These are phyloP conservation scores for Brassica rapa DNA, from an alignment of 345 rosid species.

Conservation along the genomic window DNA sequence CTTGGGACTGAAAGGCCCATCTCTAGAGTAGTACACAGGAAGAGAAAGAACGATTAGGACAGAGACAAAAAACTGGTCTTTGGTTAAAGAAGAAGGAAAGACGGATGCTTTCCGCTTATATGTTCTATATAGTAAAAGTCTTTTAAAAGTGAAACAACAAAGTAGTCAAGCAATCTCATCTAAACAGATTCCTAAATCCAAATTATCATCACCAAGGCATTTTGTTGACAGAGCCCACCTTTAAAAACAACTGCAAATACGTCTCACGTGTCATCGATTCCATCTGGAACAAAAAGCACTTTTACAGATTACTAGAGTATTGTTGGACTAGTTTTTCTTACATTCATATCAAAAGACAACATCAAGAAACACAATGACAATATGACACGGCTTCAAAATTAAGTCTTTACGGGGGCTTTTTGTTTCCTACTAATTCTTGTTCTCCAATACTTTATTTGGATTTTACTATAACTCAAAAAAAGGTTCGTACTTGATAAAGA, in stretches of 20 bases:
- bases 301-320: slow-evolving; percentile 36
- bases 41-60: slow-evolving; percentile 13
- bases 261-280: slow-evolving; percentile 94
- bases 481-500: slow-evolving; percentile 66
- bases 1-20: slow-evolving; percentile 86
- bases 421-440: not conserved
- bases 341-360: not conserved
- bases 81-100: slow-evolving; percentile 8
- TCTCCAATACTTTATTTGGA: not conserved
- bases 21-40: slow-evolving; percentile 51
- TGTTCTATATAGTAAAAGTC: not conserved
- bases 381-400: not conserved
- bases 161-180: slow-evolving; percentile 23
- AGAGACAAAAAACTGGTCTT: slow-evolving; percentile 4
- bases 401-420: not conserved
- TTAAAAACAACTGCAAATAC: slow-evolving; percentile 61
- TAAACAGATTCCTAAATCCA: slow-evolving; percentile 31
- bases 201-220: slow-evolving; percentile 36
- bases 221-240: slow-evolving; percentile 65
- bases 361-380: slow-evolving; percentile 13
- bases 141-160: slow-evolving; percentile 12
- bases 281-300: slow-evolving; percentile 95
- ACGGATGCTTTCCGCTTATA: not conserved
- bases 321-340: slow-evolving; percentile 12
- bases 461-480: slow-evolving; percentile 14